These are phyloP conservation scores for Pseudozyma pruni DNA, from an alignment of 1,284 basidiomycete genomes.

Conservation along the genomic window DNA sequence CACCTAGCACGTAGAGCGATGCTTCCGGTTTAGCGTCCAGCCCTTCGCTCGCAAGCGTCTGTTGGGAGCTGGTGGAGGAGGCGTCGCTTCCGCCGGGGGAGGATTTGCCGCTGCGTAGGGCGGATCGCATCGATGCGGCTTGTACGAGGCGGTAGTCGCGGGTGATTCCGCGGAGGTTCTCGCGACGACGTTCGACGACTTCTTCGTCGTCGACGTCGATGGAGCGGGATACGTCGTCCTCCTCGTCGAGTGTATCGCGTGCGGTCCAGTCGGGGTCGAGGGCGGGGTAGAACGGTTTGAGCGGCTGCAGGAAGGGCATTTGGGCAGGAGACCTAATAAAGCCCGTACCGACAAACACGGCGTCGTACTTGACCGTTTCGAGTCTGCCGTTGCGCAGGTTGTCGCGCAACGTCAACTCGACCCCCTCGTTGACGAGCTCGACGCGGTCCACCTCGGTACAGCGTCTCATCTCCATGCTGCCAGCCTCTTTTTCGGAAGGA, in stretches of 20 bases:
- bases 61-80: conserved; percentile 39
- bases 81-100: conserved; percentile 36
- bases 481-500: conserved; percentile 39
- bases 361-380: conserved; percentile 54
- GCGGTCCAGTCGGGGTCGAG: conserved; percentile 44
- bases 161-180: conserved; percentile 59
- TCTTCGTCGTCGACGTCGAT: conserved; percentile 49
- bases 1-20: conserved; percentile 60
- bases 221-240: conserved; percentile 45
- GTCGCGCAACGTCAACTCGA: conserved; percentile 38
- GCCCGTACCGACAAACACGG: conserved; percentile 64
- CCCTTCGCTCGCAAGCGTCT: conserved; percentile 31
- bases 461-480: conserved; percentile 43
- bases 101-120: conserved; percentile 28
- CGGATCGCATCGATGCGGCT: conserved; percentile 12
- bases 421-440: conserved; percentile 17
- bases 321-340: conserved; percentile 50
- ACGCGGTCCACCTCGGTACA: conserved; percentile 44
- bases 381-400: conserved; percentile 33
- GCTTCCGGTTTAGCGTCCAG: conserved; percentile 17
- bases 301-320: conserved; percentile 53
- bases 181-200: conserved; percentile 46
- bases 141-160: conserved; percentile 65
- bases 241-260: conserved; percentile 34
- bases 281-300: conserved; percentile 54